Evolutionary conservation across 805 yeast genomes (phyloP), one percentile per base, ranked within the genome.

Genomic region (Ogataea angusta): DNA sequence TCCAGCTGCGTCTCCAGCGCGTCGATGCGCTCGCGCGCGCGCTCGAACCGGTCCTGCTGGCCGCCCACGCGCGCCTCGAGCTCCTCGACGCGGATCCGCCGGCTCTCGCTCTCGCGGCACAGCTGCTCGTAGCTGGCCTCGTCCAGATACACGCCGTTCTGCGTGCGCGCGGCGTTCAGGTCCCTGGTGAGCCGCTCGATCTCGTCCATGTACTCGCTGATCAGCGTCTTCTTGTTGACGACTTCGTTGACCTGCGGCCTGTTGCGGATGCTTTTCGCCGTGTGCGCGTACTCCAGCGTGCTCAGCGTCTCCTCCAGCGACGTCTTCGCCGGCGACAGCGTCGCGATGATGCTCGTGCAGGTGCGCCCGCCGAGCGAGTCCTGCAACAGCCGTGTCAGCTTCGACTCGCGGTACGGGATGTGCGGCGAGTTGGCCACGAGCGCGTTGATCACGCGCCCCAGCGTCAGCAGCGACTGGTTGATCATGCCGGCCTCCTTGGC

Each of bases 401-500:
- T 86, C 0, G 93, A 85, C 51, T 86, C 95, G 47, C 95, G 64
- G 57, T 88, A 89, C 0, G 96, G 95, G 23, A 89, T 76, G 57
- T 87, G 96, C 2, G 73, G 63, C 13, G 75, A 72, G 35, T 70
- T 69, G 44, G 76, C 84, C 2, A 77, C 84, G 13, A 81, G 63
- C 2, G 78, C 69, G 56, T 83, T 87, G 30, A 89, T 87, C 2
- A 89, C 95, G 47, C 95, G 70, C 1, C 96, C 96, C 28, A 89
- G 69, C 0, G 95, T 81, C 36, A 89, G 66, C 10, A 46, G 85
- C 64, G 90, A 82, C 59, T 88, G 95, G 58, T 90, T 89, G 38
- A 87, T 87, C 45, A 86, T 79, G 0, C 95, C 95, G 0, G 95
- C 95, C 58, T 89, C 96, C 48, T 87, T 78, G 0, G 95, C 95